Base-by-base conservation (phyloP, 2,329 filamentous ascomycete genomes). In the Davidsoniella virescens region DNA sequence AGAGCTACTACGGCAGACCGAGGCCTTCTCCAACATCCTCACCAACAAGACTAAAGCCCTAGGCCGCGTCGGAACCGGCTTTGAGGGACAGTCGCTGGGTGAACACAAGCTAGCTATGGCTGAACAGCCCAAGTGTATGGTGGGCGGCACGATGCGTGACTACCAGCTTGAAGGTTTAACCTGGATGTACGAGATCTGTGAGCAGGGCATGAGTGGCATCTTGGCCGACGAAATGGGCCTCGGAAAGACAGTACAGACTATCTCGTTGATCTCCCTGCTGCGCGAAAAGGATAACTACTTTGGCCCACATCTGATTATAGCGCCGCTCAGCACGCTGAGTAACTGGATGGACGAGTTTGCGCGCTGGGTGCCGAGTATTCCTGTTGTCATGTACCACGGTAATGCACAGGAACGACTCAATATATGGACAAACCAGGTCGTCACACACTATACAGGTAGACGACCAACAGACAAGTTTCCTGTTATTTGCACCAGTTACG, bases 271-370 rank as follows among this genome's bases (percentile, higher is more conserved):
- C 38, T 90, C 90, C 0, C 79, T 94, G 54, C 69, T 96, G 12
- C 80, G 90, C 56, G 88, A 96, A 59, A 82, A 90, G 56, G 86
- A 90, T 44, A 75, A 80, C 5, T 87, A 92, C 47, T 67, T 76
- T 2, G 92, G 92, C 0, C 92, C 92, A 0, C 94, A 95, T 60
- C 66, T 98, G 18, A 87, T 98, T 49, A 82, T 92, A 5, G 87
- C 88, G 0, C 92, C 92, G 0, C 65, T 96, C 3, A 95, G 87
- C 59, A 96, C 92, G 0, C 73, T 95, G 0, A 87, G 83, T 38
- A 98, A 96, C 61, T 98, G 92, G 92, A 81, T 94, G 40, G 84
- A 92, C 40, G 92, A 98, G 59, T 95, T 96, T 57, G 72, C 80
- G 33, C 83, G 82, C 57, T 98, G 88, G 87, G 86, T 87, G 0